phyloP scores from a whole-genome alignment of 257 asterid species.

The Ehretia macrophylla region DNA sequence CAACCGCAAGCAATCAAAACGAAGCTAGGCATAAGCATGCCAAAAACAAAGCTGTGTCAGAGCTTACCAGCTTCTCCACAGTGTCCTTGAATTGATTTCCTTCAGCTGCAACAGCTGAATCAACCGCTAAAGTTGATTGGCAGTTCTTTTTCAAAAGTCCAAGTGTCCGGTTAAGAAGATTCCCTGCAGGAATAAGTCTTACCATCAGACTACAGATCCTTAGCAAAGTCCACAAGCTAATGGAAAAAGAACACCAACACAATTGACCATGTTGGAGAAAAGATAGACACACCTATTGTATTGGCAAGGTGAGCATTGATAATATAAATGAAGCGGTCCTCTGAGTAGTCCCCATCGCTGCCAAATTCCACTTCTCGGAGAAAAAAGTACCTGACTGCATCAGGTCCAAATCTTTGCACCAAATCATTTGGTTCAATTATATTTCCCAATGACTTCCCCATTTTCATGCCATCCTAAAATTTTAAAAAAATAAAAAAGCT shows the following conservation, averaged over 20 bases:
- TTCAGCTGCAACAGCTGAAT: constrained; percentile 78
- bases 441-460: constrained; percentile 96
- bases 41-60: no score
- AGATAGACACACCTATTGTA: constrained; percentile 63
- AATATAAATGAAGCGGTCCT: constrained; percentile 79
- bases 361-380: constrained; percentile 97
- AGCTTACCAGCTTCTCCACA: constrained; percentile 71
- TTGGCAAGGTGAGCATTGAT: constrained; percentile 93
- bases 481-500: constrained; percentile 28
- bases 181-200: no score
- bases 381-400: constrained; percentile 95
- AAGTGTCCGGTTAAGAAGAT: constrained; percentile 96
- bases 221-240: constrained; percentile 5
- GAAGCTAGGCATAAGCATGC: not conserved
- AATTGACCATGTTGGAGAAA: constrained; percentile 7
- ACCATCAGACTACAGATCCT: not conserved
- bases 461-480: constrained; percentile 87
- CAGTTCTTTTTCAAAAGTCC: constrained; percentile 91
- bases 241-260: constrained; percentile 5
- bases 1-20: no score
- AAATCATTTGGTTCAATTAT: constrained; percentile 89
- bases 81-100: constrained; percentile 62
- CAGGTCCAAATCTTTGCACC: constrained; percentile 81
- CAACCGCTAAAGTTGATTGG: constrained; percentile 62
- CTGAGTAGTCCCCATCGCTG: constrained; percentile 93